These are phyloP conservation scores for Russula sp. DNA, from an alignment of 768 basidiomycete species.

Conservation along the genomic window DNA sequence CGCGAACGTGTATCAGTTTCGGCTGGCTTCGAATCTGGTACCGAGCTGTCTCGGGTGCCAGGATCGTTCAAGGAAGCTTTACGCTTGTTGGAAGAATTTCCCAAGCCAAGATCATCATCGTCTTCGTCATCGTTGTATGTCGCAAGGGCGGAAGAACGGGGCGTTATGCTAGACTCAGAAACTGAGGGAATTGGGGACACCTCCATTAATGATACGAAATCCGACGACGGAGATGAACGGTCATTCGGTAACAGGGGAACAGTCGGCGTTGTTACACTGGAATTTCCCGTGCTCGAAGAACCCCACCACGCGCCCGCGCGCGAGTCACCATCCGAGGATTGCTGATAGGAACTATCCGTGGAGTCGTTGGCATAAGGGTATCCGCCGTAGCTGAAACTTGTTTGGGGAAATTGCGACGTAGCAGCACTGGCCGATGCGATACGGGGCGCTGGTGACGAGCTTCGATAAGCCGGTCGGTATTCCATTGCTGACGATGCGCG, in stretches of 20 bases:
- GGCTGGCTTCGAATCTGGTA: slow-evolving; percentile 19
- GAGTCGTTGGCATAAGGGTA: slow-evolving; percentile 23
- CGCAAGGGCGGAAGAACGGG: slow-evolving; percentile 26
- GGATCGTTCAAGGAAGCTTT: slow-evolving; percentile 37
- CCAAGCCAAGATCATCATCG: slow-evolving; percentile 82
- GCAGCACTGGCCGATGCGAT: slow-evolving; percentile 52
- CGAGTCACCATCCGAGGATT: neutral
- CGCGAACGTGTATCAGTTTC: slow-evolving; percentile 34
- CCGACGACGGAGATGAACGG: slow-evolving; percentile 30
- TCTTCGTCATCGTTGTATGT: slow-evolving; percentile 57
- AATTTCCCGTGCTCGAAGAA: slow-evolving; percentile 42
- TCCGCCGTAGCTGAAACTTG: slow-evolving; percentile 36
- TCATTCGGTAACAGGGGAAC: slow-evolving; percentile 60
- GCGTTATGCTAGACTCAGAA: slow-evolving; percentile 27
- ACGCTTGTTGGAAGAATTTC: slow-evolving; percentile 57
- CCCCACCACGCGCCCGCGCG: slow-evolving; percentile 57
- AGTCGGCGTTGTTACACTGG: slow-evolving; percentile 58
- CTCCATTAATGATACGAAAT: slow-evolving; percentile 86
- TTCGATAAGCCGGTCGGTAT: slow-evolving; percentile 49
- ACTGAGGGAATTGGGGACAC: slow-evolving; percentile 42
- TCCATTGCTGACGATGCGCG: slow-evolving; percentile 79
- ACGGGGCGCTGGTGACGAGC: slow-evolving; percentile 52
- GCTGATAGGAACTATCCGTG: slow-evolving; percentile 5
- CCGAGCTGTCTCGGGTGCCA: slow-evolving; percentile 33
- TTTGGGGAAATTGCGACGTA: slow-evolving; percentile 51